Percentiles rank a stretch among this genome's conserved stretches.
Conservation (phyloP, 2,329 filamentous ascomycete genomes). For the Colletotrichum costaricense region DNA sequence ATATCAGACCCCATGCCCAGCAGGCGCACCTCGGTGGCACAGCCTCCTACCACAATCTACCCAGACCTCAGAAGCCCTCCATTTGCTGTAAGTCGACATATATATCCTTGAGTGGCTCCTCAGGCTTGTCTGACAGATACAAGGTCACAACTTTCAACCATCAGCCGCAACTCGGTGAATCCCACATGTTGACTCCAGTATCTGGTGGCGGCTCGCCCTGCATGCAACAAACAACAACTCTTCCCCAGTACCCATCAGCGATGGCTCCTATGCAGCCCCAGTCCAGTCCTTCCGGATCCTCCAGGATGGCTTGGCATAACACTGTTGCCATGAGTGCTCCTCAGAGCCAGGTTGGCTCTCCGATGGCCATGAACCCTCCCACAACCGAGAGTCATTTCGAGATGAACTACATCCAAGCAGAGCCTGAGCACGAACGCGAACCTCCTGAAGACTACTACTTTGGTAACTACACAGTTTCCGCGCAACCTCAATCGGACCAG, state of each 20-base stretch:
- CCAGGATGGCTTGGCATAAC: constrained; percentile 58
- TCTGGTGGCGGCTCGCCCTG: constrained; percentile 61
- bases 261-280: constrained; percentile 53
- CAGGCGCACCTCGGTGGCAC: constrained; percentile 22
- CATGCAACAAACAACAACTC: constrained; percentile 55
- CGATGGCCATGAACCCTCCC: constrained; percentile 54
- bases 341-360: constrained; percentile 56
- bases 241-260: constrained; percentile 53
- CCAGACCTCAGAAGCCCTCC: constrained; percentile 34
- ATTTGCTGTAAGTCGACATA: constrained; percentile 45
- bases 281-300: constrained; percentile 59
- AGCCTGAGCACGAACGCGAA: constrained; percentile 47
- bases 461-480: constrained; percentile 49
- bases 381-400: constrained; percentile 51
- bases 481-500: constrained; percentile 16
- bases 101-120: neutral
- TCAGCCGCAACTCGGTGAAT: constrained; percentile 50
- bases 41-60: constrained; percentile 13
- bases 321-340: constrained; percentile 55
- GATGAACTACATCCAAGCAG: constrained; percentile 51
- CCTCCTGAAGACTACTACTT: constrained; percentile 49
- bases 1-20: constrained; percentile 23
- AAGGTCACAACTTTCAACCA: constrained; percentile 46
- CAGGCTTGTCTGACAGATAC: constrained; percentile 4
- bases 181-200: constrained; percentile 62